Conservation (phyloP, 2,329 filamentous ascomycete species). For the Talaromyces funiculosus region DNA sequence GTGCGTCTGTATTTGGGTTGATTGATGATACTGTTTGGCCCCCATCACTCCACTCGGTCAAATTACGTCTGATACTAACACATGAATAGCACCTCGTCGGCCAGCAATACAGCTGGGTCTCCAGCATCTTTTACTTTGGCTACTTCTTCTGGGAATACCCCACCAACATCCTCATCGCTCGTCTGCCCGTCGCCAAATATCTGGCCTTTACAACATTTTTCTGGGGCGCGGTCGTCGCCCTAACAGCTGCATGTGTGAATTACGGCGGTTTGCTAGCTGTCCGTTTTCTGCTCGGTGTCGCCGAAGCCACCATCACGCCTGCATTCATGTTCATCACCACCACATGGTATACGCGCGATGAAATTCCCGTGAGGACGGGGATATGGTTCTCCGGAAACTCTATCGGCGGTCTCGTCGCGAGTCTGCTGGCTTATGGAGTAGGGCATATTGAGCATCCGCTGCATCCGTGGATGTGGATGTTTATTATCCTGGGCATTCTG, state of each 20-base stretch:
- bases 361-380: slow-evolving; percentile 50
- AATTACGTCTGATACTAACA: background rate
- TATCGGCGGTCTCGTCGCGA: slow-evolving; percentile 56
- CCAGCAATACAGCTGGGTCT: slow-evolving; percentile 14
- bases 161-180: slow-evolving; percentile 59
- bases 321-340: slow-evolving; percentile 48
- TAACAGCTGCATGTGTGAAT: slow-evolving; percentile 57
- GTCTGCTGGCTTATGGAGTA: slow-evolving; percentile 52
- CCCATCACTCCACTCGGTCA: background rate
- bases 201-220: slow-evolving; percentile 58
- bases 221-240: slow-evolving; percentile 57
- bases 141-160: slow-evolving; percentile 61
- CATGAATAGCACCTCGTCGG: slow-evolving; percentile 6
- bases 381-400: slow-evolving; percentile 45
- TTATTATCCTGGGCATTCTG: slow-evolving; percentile 48
- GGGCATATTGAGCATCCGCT: slow-evolving; percentile 53
- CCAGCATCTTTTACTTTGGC: slow-evolving; percentile 21
- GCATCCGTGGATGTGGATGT: slow-evolving; percentile 53
- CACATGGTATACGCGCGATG: slow-evolving; percentile 47
- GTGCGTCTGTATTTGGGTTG: slow-evolving; percentile 28
- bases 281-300: slow-evolving; percentile 59
- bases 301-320: slow-evolving; percentile 47
- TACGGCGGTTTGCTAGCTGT: slow-evolving; percentile 59
- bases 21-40: slow-evolving; percentile 24
- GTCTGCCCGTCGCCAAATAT: slow-evolving; percentile 61